Base-by-base conservation (phyloP, 2,329 filamentous ascomycete species). In the Paecilomyces sp. region DNA sequence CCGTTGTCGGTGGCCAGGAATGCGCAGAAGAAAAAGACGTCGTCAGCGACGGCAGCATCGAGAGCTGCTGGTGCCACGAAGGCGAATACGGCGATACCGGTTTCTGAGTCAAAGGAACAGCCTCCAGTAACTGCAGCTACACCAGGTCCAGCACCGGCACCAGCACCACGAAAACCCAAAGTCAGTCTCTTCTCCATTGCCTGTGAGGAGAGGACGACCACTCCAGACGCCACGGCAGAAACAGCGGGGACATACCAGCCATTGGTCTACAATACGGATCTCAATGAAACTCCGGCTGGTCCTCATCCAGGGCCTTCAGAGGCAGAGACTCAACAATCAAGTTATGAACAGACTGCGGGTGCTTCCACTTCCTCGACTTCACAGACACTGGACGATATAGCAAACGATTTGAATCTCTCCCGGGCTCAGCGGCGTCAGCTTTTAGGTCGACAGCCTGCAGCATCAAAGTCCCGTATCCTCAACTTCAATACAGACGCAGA, bases 401-500 rank as follows among this genome's bases (percentile, higher is more conserved):
- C 91, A 3, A 78, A 87, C 59, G 87, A 91, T 62, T 83, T 97
- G 47, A 89, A 94, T 64, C 85, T 97, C 13, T 90, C 91, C 3
- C 84, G 86, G 4, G 82, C 89, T 0, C 88, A 91, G 64, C 83
- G 88, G 50, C 87, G 93, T 51, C 92, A 95, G 70, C 84, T 97
- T 3, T 93, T 97, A 70, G 93, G 93, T 1, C 88, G 92, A 33
- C 68, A 74, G 64, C 65, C 73, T 34, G 75, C 74, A 58, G 64
- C 78, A 7, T 79, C 83, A n/a, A 80, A 80, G 2, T 80, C 84
- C n/a, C 87, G 84, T 52, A 83, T 96, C 41, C 83, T 92, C 63
- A 92, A 89, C 68, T 96, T 97, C 82, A 91, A 96, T 76, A 92
- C 91, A 64, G 91, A 95, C 71, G 79, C 81, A 60, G 92, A 97